Conservation (phyloP, 2,329 filamentous ascomycete genomes). For the Ophiostoma ulmi region DNA sequence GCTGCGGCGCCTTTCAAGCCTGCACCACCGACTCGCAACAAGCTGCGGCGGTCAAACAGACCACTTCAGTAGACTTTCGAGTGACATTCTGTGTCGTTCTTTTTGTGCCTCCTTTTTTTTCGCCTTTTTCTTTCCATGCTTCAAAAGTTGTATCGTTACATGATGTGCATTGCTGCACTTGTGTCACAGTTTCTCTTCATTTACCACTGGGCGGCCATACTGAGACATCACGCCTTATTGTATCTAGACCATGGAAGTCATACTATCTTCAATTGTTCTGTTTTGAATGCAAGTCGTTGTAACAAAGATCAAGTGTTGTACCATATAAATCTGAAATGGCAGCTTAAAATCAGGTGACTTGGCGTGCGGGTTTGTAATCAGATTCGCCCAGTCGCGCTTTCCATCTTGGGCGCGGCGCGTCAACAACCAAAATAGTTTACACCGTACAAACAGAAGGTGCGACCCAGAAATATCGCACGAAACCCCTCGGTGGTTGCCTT, state of each 20-base stretch:
- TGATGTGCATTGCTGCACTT: too few relatives aligned
- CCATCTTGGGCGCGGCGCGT: slow-evolving; percentile 24
- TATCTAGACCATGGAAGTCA: background rate
- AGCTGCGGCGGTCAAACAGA: slow-evolving; percentile 22
- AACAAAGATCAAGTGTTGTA: background rate
- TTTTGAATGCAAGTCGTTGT: background rate
- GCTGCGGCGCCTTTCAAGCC: background rate
- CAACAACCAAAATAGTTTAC: slow-evolving; percentile 1
- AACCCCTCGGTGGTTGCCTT: slow-evolving; percentile 18
- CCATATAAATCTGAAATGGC: background rate
- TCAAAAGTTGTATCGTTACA: background rate
- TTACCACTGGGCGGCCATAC: background rate
- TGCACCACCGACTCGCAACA: slow-evolving; percentile 21
- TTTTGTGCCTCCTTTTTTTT: background rate
- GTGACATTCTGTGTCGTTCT: too few relatives aligned
- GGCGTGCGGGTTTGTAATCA: slow-evolving; percentile 27
- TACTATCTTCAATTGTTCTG: background rate
- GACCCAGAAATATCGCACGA: slow-evolving; percentile 1
- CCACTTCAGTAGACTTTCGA: background rate
- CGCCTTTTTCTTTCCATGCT: background rate
- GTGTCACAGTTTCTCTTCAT: background rate
- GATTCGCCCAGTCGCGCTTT: slow-evolving; percentile 26
- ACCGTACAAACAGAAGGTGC: slow-evolving; percentile 11
- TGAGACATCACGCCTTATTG: background rate
- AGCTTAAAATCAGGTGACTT: slow-evolving; percentile 26